Percentiles rank a stretch among this genome's conserved stretches.
phyloP scores from a whole-genome alignment of 257 asterid genomes.

The Gentiana straminea region DNA sequence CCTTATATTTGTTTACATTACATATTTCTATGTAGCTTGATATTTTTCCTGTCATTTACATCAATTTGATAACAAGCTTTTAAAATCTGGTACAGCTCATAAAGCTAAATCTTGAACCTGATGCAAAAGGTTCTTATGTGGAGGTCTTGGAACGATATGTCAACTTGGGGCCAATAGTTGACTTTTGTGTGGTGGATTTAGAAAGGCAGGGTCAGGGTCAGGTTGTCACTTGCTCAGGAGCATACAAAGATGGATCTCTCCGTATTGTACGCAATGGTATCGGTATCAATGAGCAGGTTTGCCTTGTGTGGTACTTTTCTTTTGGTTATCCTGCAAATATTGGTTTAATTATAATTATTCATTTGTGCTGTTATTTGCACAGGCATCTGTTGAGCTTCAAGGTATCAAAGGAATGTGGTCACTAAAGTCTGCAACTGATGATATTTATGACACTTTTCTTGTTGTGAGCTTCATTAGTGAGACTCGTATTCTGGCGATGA shows the following conservation, averaged over 20 bases:
- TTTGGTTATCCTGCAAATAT: neutral
- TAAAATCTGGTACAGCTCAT: slow-evolving; percentile 46
- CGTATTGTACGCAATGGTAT: slow-evolving; percentile 91
- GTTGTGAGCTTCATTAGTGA: slow-evolving; percentile 91
- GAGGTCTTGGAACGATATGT: slow-evolving; percentile 84
- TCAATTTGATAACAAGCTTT: slow-evolving; percentile 6
- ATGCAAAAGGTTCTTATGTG: slow-evolving; percentile 74
- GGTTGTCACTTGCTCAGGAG: slow-evolving; percentile 98
- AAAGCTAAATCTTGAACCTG: slow-evolving; percentile 79
- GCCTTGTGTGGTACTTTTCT: slow-evolving; percentile 5
- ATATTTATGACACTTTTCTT: slow-evolving; percentile 77
- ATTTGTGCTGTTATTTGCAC: neutral
- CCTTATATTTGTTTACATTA: no score
- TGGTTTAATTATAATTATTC: no score
- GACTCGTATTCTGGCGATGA: slow-evolving; percentile 93
- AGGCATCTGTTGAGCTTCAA: slow-evolving; percentile 97
- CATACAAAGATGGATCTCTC: slow-evolving; percentile 87
- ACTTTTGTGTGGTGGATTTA: slow-evolving; percentile 86
- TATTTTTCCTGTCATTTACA: neutral
- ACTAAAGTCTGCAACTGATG: slow-evolving; percentile 71
- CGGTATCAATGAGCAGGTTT: slow-evolving; percentile 88
- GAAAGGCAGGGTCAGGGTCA: slow-evolving; percentile 99
- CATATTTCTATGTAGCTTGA: no score
- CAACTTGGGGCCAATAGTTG: slow-evolving; percentile 93
- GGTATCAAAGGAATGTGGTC: slow-evolving; percentile 99